A percentile compares a stretch with the other conserved stretches of the same genome.
phyloP scores from a whole-genome alignment of 176 grass and related monocot genomes.

The Bothriochloa decipiens region DNA sequence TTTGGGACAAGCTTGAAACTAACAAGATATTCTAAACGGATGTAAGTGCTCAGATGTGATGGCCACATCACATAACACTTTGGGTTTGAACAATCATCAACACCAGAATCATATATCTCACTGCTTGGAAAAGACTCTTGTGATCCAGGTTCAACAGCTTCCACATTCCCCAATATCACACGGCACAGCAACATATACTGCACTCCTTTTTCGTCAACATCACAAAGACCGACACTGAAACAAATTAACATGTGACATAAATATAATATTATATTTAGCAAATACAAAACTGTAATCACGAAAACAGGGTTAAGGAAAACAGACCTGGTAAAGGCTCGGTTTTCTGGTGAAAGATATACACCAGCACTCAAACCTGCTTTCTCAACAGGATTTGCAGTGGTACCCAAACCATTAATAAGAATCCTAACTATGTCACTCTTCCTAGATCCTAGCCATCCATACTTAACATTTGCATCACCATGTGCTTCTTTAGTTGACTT shows the following conservation, averaged over 20 bases:
- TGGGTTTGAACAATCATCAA: conserved; percentile 54
- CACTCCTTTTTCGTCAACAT: conserved; percentile 92
- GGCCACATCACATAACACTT: conserved; percentile 73
- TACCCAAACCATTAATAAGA: conserved; percentile 75
- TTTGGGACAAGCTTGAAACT: conserved; percentile 70
- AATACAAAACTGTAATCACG: conserved; percentile 5
- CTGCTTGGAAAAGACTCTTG: conserved; percentile 60
- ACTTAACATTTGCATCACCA: conserved; percentile 63
- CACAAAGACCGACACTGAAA: conserved; percentile 75
- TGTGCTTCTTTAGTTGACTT: conserved; percentile 51
- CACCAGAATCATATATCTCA: conserved; percentile 57
- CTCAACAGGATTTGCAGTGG: conserved; percentile 49
- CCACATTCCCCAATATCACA: conserved; percentile 65
- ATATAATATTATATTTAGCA: neutral
- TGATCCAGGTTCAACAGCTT: conserved; percentile 60
- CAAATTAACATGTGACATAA: conserved; percentile 36
- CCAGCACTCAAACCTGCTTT: conserved; percentile 52
- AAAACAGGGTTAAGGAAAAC: conserved; percentile 23
- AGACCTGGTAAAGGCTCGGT: conserved; percentile 80
- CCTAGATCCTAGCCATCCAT: conserved; percentile 80
- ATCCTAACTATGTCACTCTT: conserved; percentile 77
- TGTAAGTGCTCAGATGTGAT: conserved; percentile 55
- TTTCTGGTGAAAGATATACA: conserved; percentile 65
- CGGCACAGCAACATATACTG: conserved; percentile 88
- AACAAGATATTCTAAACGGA: conserved; percentile 79